These are phyloP conservation scores for Saxophila tyrrhenica DNA, from an alignment of 495 filamentous ascomycete genomes.

Conservation along the genomic window DNA sequence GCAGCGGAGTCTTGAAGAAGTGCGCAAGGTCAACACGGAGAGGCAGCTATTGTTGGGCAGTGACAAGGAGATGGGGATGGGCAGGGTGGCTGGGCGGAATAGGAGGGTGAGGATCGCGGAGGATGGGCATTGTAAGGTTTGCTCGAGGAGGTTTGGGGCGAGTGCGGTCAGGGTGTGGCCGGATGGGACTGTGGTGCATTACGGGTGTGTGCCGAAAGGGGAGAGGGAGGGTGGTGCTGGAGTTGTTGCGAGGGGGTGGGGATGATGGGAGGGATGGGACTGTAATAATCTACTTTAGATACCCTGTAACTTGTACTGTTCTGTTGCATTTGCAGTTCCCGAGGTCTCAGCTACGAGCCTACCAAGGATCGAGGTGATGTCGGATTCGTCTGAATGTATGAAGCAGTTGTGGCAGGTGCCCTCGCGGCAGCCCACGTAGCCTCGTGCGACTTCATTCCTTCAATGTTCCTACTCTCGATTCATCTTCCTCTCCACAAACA, in stretches of 20 bases:
- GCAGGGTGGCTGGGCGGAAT: conserved; percentile 46
- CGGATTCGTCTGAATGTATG: too few species aligned
- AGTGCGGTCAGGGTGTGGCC: conserved; percentile 73
- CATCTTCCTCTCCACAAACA: too few species aligned
- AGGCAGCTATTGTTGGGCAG: conserved; percentile 56
- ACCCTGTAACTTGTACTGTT: too few species aligned
- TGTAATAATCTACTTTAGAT: too few species aligned
- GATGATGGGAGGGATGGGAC: too few species aligned
- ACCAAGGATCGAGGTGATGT: too few species aligned
- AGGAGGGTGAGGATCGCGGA: conserved; percentile 69
- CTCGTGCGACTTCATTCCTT: too few species aligned
- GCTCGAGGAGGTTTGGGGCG: conserved; percentile 81
- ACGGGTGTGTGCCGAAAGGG: conserved; percentile 19
- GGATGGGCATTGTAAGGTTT: conserved; percentile 80
- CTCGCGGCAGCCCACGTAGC: too few species aligned
- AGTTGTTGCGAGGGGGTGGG: neutral
- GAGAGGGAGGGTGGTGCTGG: neutral
- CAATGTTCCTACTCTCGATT: too few species aligned
- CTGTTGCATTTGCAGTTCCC: too few species aligned
- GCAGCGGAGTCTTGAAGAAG: conserved; percentile 59
- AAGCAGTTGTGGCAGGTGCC: too few species aligned
- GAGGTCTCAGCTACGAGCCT: too few species aligned
- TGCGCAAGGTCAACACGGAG: conserved; percentile 60
- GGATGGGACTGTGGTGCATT: conserved; percentile 41
- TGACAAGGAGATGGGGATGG: conserved; percentile 40